phyloP scores from a whole-genome alignment of 2,329 filamentous ascomycete species.

The Cadophora luteo-olivacea region DNA sequence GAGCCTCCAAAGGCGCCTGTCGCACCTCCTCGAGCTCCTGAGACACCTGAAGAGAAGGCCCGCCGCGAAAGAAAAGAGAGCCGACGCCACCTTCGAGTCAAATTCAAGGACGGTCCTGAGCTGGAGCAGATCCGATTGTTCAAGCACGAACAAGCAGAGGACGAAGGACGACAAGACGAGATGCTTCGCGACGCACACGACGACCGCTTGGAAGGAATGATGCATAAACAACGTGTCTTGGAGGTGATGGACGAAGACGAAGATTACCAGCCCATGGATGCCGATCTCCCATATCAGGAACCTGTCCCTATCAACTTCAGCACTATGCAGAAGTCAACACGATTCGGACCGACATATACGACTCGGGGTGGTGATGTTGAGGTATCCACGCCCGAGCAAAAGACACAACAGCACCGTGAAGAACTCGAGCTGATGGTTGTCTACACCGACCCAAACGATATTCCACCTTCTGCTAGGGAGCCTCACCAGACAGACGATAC shows the following conservation, averaged over 20 bases:
- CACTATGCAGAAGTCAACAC: slow-evolving; percentile 42
- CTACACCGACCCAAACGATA: slow-evolving; percentile 45
- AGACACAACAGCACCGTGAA: slow-evolving; percentile 62
- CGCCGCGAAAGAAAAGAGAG: slow-evolving; percentile 76
- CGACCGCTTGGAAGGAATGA: slow-evolving; percentile 75
- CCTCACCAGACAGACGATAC: slow-evolving; percentile 31
- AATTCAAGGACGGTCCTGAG: slow-evolving; percentile 71
- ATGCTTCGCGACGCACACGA: slow-evolving; percentile 76
- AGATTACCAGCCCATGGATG: slow-evolving; percentile 39
- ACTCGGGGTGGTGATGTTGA: slow-evolving; percentile 60
- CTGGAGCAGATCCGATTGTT: slow-evolving; percentile 73
- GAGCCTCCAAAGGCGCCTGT: slow-evolving; percentile 42
- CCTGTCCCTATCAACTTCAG: slow-evolving; percentile 55
- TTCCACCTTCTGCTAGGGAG: slow-evolving; percentile 45
- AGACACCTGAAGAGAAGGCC: slow-evolving; percentile 71
- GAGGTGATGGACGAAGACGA: slow-evolving; percentile 63
- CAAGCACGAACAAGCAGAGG: slow-evolving; percentile 74
- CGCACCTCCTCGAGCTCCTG: slow-evolving; percentile 48
- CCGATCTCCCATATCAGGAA: slow-evolving; percentile 59
- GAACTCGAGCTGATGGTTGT: slow-evolving; percentile 63
- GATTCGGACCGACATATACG: slow-evolving; percentile 56
- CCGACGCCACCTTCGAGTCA: slow-evolving; percentile 72
- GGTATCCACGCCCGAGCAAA: slow-evolving; percentile 62
- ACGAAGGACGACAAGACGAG: slow-evolving; percentile 69
- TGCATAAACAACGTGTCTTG: slow-evolving; percentile 60